phyloP scores from a whole-genome alignment of 225 moss, liverwort and hornwort species.

The Straminergon stramineum region DNA sequence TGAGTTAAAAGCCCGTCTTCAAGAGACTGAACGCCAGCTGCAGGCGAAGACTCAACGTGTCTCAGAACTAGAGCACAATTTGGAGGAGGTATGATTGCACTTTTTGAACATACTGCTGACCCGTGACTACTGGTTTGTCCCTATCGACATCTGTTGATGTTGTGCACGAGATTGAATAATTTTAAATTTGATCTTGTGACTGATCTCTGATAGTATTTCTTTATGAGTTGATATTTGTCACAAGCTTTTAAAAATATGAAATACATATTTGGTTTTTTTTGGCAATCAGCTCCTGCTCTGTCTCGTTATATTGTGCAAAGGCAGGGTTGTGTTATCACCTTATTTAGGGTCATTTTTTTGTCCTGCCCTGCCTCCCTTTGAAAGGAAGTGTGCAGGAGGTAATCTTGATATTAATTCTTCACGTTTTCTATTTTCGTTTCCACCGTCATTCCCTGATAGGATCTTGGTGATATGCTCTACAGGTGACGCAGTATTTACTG shows the following conservation, averaged over 20 bases:
- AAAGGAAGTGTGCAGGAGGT: neutral
- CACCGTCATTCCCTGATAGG: neutral
- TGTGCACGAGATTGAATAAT: neutral
- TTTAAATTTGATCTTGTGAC: neutral
- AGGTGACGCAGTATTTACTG: constrained; percentile 72
- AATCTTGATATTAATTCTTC: neutral
- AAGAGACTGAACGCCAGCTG: constrained; percentile 89
- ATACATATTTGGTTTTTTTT: neutral
- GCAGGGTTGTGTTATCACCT: neutral
- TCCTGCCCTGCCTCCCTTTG: neutral
- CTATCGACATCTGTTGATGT: neutral
- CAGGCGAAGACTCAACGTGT: constrained; percentile 88
- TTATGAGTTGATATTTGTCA: neutral
- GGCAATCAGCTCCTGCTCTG: neutral
- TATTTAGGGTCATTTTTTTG: neutral
- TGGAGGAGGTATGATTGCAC: constrained; percentile 70
- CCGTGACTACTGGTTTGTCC: neutral
- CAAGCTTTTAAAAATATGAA: neutral
- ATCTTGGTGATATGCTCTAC: neutral
- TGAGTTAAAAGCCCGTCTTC: constrained; percentile 85
- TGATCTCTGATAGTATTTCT: neutral
- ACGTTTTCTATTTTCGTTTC: neutral
- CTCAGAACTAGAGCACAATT: constrained; percentile 89
- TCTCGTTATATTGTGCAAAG: neutral
- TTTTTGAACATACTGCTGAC: neutral